Base-by-base conservation (phyloP, 2,329 filamentous ascomycete species). In the Alternaria sp. region DNA sequence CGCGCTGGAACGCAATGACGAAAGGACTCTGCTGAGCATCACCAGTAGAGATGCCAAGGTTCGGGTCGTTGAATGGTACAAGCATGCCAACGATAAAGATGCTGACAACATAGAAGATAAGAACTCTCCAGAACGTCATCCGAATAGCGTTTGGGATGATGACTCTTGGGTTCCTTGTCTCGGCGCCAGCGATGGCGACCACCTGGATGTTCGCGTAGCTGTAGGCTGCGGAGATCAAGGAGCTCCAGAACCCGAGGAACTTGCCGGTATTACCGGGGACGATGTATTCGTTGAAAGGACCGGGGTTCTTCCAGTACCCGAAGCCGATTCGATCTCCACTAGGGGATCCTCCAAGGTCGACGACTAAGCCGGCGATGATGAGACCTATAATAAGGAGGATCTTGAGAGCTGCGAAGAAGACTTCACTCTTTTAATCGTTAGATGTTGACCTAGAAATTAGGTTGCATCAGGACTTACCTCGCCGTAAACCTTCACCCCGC, bases 261-360 rank as follows among this genome's bases (percentile, higher is more conserved):
- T 83, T 80, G 5, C 89, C 90, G 82, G 83, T 86, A 0, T 75
- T 69, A 0, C 87, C 88, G 0, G 80, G 80, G 69, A 90, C 89
- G 47, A 75, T 70, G 44, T 71, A 65, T 51, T 72, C 69, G 17
- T 70, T 74, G 49, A 77, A 74, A 0, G 89, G 87, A 1, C 89
- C 90, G 0, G 90, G 90, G 13, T 87, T 75, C 45, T 81, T 85
- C 91, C 90, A 93, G 77, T 91, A 91, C 50, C 83, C 78, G 75
- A 92, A 92, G 2, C 90, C 90, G 21, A 75, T 68, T 5, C 46
- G 69, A n/a, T 74, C 72, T 44, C 70, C 66, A 46, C 69, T 71
- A 3, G 74, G 74, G 12, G 70, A 68, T 3, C 74, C 74, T 17
- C 74, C 74, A 11, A 77, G 67, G 49, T 73, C 68, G n/a, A 77